These are phyloP conservation scores for Cladorrhinum sp. DNA, from an alignment of 2,329 filamentous ascomycete genomes.

Conservation along the genomic window DNA sequence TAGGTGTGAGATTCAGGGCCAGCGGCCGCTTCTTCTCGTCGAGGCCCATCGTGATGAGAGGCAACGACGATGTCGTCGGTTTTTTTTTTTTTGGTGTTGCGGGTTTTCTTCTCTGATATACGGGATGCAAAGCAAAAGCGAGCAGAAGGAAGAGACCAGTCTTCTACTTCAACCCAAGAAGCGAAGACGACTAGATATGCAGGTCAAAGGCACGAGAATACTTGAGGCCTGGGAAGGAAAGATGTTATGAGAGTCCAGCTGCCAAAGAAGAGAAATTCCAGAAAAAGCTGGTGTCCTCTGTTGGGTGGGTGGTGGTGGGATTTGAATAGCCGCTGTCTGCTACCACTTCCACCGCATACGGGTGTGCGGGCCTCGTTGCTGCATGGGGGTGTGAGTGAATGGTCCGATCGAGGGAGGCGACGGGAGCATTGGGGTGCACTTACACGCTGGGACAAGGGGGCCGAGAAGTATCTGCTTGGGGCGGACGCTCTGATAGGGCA, in stretches of 20 bases:
- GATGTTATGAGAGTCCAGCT: conserved; percentile 54
- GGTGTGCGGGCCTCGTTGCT: conserved; percentile 28
- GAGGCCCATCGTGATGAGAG: conserved; percentile 23
- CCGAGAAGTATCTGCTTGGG: conserved; percentile 24
- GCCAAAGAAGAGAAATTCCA: conserved; percentile 43
- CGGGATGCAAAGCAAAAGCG: conserved; percentile 34
- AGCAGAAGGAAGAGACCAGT: conserved; percentile 32
- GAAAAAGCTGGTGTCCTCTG: conserved; percentile 35
- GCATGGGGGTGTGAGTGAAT: conserved; percentile 40
- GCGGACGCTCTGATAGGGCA: conserved; percentile 44
- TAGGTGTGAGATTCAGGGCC: conserved; percentile 52
- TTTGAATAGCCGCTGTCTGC: conserved; percentile 49
- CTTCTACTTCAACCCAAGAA: conserved; percentile 32
- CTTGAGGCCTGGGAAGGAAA: conserved; percentile 28
- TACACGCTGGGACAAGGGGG: conserved; percentile 39
- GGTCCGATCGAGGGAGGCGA: conserved; percentile 35
- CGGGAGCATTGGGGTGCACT: conserved; percentile 34
- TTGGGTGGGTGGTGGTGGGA: conserved; percentile 42
- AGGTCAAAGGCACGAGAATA: neutral
- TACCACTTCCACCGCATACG: conserved; percentile 35
- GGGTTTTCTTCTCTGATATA: conserved; percentile 28
- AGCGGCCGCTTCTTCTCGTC: conserved; percentile 57
- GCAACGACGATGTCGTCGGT: conserved; percentile 33
- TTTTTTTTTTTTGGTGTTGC: conserved; percentile 10
- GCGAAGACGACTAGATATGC: conserved; percentile 7